Base-by-base conservation (phyloP, 768 basidiomycete genomes). In the Cantharellus cinnabarinus region DNA sequence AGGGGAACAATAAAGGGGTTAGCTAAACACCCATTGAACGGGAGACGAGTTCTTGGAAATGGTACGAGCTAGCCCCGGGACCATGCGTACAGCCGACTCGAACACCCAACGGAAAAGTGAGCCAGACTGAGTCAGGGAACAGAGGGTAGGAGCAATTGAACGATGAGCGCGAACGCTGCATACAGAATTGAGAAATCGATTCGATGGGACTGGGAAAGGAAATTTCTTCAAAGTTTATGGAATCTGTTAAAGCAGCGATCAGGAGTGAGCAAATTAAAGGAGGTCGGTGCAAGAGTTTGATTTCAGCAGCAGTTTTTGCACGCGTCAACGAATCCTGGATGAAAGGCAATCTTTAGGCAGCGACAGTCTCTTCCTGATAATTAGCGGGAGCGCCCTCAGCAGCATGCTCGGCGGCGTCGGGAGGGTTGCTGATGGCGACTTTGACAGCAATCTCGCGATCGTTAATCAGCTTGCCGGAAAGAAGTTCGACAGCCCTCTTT, bases 391-490 rank as follows among this genome's bases (percentile, higher is more conserved):
- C 10, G 44, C 44, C 44, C 10, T 48, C 29, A 29, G 20, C 20
- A 29, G 20, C 20, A 29, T 29, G 20, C 66, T 78, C 75, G 65
- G 65, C 15, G 37, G 14, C 20, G 20, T 29, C 20, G 20, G 20
- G 56, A 37, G 58, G 66, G 58, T 83, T 75, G 72, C 94, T 89
- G 71, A 97, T 89, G 57, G 94, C 94, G 64, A 99, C 77, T 77
- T 95, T 97, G 75, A 97, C 88, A 62, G 85, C 86, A 68, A 99
- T 83, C 63, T 77, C 68, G 65, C 94, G 77, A 57, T 89, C 90
- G 52, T 80, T 82, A 59, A 99, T 73, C 62, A 94, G 84, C 70
- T 88, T 89, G 69, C 88, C 90, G 65, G 91, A 77, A 62, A 91
- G 77, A 64, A 80, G 79, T 59, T 80, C 80, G 63, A 99, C 84